Base-by-base conservation (phyloP, 495 filamentous ascomycete genomes). In the Aspergillus carlsbadensis region DNA sequence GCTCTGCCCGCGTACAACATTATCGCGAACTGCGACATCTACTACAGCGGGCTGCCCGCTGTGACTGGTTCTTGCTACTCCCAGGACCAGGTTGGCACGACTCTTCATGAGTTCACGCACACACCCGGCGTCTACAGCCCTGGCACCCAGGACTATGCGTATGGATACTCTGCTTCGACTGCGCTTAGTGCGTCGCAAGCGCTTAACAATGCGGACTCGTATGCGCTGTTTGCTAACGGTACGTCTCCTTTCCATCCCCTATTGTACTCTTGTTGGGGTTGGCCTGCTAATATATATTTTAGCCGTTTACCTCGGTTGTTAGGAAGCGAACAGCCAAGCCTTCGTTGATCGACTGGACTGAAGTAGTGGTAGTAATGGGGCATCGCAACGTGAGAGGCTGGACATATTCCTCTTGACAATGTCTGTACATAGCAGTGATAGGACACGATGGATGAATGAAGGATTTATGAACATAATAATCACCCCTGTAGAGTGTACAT, bases 61-160 rank as follows among this genome's bases (percentile, higher is more conserved):
- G 45, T 82, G 42, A 60, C 78, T 1, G 61, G 45, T 22, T 60
- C 54, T 3, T 87, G 84, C 70, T 81, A 85, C 56, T 71, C 58
- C 7, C 83, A 87, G 65, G 84, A 86, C 59, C 81, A 83, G 65
- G 74, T 76, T 2, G 83, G 79, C 34, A 87, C 83, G 8, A 77
- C 75, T 14, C 68, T 88, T 10, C 85, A 88, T 58, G 85, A 88
- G 71, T 68, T 81, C 52, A 85, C 85, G 13, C 85, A 87, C 58
- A 73, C 83, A 22, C 81, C 75, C 6, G 81, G 72, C 34, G 78
- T 82, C 10, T 80, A 75, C 61, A 71, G 62, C 49, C 79, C 79
- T 1, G 82, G 82, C 14, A 86, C 83, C 14, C 65, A 80, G 5
- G 85, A 87, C 63, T 53, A 71, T 42, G 82, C 69, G 33, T 88